These are phyloP conservation scores for Phialophora expanda DNA, from an alignment of 2,329 filamentous ascomycete species.

Conservation along the genomic window DNA sequence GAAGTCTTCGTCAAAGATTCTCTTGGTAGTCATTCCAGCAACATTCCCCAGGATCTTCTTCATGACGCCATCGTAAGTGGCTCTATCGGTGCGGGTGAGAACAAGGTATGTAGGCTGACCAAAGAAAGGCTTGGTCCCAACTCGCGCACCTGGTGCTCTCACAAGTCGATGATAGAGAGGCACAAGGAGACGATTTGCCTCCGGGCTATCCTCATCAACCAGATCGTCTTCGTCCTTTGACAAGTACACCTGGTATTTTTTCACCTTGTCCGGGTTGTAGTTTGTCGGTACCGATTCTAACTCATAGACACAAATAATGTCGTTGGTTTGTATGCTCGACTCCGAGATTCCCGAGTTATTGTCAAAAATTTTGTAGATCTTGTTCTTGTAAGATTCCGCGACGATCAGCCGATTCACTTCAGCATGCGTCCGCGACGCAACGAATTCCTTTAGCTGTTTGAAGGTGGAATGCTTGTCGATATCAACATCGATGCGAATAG, in stretches of 20 bases:
- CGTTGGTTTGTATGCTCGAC: slow-evolving; percentile 65
- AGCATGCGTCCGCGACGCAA: slow-evolving; percentile 59
- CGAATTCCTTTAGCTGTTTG: slow-evolving; percentile 53
- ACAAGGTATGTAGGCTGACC: slow-evolving; percentile 67
- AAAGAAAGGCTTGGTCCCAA: slow-evolving; percentile 45
- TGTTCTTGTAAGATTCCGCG: slow-evolving; percentile 79
- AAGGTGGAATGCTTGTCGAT: slow-evolving; percentile 71
- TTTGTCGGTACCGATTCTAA: slow-evolving; percentile 81
- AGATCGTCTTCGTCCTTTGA: slow-evolving; percentile 47
- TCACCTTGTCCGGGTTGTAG: slow-evolving; percentile 62
- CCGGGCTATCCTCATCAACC: slow-evolving; percentile 50
- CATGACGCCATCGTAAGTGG: slow-evolving; percentile 71
- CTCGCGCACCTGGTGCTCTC: slow-evolving; percentile 40
- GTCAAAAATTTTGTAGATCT: slow-evolving; percentile 85
- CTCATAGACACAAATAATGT: slow-evolving; percentile 75
- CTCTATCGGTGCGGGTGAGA: slow-evolving; percentile 73
- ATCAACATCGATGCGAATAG: slow-evolving; percentile 76
- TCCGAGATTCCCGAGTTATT: slow-evolving; percentile 73
- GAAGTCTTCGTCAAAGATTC: slow-evolving; percentile 60
- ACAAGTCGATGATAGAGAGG: slow-evolving; percentile 54
- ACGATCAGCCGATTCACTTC: slow-evolving; percentile 70
- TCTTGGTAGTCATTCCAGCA: slow-evolving; percentile 74
- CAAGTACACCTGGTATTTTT: slow-evolving; percentile 50
- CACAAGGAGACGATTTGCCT: slow-evolving; percentile 54
- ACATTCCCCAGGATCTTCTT: slow-evolving; percentile 80